Percentiles rank a stretch among this genome's conserved stretches.
phyloP scores from a whole-genome alignment of 1,284 basidiomycete genomes.

The Spongispora temasekensis region DNA sequence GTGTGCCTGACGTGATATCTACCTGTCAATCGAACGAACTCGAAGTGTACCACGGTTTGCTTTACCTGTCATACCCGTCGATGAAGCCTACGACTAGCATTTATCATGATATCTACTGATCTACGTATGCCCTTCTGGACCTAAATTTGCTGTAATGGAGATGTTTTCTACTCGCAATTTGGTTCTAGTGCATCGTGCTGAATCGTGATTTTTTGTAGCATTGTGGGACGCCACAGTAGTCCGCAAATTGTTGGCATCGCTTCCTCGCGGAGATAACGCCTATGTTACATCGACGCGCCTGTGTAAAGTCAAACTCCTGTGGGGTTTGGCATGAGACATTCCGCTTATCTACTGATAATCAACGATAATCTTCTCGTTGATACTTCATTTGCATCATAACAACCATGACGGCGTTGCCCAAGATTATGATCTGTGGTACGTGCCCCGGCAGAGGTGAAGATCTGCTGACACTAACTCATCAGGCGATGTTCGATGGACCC shows the following conservation, averaged over 20 bases:
- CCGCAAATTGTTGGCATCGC: no score
- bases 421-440: conserved; percentile 28
- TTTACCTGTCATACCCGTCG: conserved; percentile 4
- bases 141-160: conserved; percentile 7
- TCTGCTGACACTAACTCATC: not conserved
- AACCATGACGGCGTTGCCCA: conserved; percentile 21
- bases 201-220: no score
- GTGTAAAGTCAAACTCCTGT: no score
- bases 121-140: conserved; percentile 6
- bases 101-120: conserved; percentile 12
- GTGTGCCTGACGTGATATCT: not conserved
- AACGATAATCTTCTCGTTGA: no score
- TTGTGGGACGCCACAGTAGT: no score
- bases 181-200: no score
- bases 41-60: not conserved
- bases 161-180: not conserved
- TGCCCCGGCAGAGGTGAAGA: not conserved
- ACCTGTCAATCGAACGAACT: not conserved
- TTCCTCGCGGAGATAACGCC: no score
- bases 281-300: no score
- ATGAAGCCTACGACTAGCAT: conserved; percentile 4
- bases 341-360: no score
- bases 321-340: no score
- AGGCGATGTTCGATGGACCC: conserved; percentile 78
- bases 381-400: no score